Evolutionary conservation across 2,329 filamentous ascomycete species (phyloP), one percentile per base, ranked within the genome.

Genomic region (Drechslerella coelobrocha): DNA sequence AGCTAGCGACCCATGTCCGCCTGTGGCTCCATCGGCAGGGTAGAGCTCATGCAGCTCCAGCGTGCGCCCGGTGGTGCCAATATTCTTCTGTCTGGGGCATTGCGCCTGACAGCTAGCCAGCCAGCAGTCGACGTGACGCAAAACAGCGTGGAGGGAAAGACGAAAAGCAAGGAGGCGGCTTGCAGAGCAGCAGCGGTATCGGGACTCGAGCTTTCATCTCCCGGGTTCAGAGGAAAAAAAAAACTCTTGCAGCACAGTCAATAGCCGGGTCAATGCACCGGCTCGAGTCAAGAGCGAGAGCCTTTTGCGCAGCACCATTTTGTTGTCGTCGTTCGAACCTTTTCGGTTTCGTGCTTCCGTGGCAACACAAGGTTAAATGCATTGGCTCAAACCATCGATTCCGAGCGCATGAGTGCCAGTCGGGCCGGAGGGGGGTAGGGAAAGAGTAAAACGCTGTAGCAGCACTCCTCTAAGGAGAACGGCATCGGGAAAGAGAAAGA

Each of bases 21-120:
- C 59, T 62, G 66, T 57, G 59, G n/a, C 45, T 56, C 61, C 47
- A 53, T 54, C 51, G 63, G 55, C 59, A 62, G 57, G 57, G 65
- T 61, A 69, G 62, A 53, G 45, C 48, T 51, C 47, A 47, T 62
- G 59, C 59, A 62, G 59, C 51, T 47, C 47, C 34, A 54, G 29
- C 60, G 37, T 41, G 48, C 60, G 26, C 60, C 48, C 6, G 57
- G 50, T 48, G 57, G 39, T 41, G 47, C 43, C 24, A 4, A 7
- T 19, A 37, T 37, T 21, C 19, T 34, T 43, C 10, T 17, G 21
- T 39, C 5, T 45, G 19, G 27, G 26, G 48, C 43, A 50, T 31
- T 21, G 19, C 34, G 37, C 48, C 10, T 43, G 52, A 56, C 21
- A 56, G 17, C 48, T 27, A 45, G 37, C 52, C 27, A 34, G 34